Base-by-base conservation (phyloP, 2,329 filamentous ascomycete genomes). In the Penicillium sp. region DNA sequence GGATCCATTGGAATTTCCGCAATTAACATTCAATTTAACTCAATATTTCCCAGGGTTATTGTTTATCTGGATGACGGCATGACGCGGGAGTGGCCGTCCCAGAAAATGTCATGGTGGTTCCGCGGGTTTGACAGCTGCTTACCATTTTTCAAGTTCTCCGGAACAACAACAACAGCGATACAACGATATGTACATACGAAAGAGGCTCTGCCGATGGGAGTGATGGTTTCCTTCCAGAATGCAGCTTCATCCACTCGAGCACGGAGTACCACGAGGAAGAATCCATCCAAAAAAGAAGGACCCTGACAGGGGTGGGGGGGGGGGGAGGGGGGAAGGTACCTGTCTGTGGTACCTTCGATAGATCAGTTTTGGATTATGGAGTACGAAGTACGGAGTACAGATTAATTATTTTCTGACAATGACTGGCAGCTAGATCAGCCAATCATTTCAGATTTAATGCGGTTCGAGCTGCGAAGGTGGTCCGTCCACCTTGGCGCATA, bases 291-390 rank as follows among this genome's bases (percentile, higher is more conserved):
- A 39, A 39, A 42, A 21, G 10, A 26, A 46, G 36, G 54, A 56
- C 52, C 52, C 53, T 56, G 42, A 47, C 18, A 26, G 48, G 36
- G 34, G 46, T n/a, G n/a, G 24, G 23, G 21, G 37, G 37, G 37
- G 19, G 37, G 11, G 24, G 10, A 18, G 34, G 16, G 24, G 10
- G 10, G 24, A 28, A 10, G 24, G 24, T 28, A 28, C 24, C 24
- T 28, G 24, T 28, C 24, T 28, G 24, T 28, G 24, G 24, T 28
- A 28, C 24, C 24, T 3, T 19, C 28, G 53, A 62, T 59, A 47
- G 36, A 58, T 63, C 61, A 52, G 29, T 57, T 51, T 55, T 39
- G n/a, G n/a, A n/a, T n/a, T n/a, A n/a, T n/a, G n/a, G n/a, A n/a
- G n/a, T n/a, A n/a, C n/a, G n/a, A n/a, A n/a, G n/a, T n/a, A n/a